A percentile compares a stretch with the other conserved stretches of the same genome.
These are phyloP conservation scores for Mycena alexandri DNA, from an alignment of 768 basidiomycete species.

Conservation along the genomic window DNA sequence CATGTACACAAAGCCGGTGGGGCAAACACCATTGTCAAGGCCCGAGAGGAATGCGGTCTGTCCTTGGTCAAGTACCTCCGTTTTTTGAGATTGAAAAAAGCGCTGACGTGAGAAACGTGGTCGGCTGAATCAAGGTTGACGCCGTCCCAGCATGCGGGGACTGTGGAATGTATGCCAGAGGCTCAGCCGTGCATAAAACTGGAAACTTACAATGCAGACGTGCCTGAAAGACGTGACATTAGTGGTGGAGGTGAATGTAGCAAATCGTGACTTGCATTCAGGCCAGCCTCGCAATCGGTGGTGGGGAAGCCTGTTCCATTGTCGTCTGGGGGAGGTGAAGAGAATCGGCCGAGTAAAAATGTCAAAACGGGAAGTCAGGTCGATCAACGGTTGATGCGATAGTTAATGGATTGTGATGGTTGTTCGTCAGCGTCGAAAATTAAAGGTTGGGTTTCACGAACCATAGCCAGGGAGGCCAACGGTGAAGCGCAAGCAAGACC, in stretches of 20 bases:
- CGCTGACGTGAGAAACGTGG: slow-evolving; percentile 52
- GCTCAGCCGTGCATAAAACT: too few species aligned
- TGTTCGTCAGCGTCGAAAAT: too few species aligned
- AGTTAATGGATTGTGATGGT: too few species aligned
- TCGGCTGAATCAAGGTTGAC: slow-evolving; percentile 57
- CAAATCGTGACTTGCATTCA: slow-evolving; percentile 40
- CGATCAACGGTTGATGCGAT: too few species aligned
- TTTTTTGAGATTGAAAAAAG: too few species aligned
- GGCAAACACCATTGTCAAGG: slow-evolving; percentile 47
- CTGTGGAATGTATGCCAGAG: neutral
- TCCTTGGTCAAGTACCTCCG: too few species aligned
- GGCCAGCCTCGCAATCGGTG: slow-evolving; percentile 56
- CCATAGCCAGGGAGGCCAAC: slow-evolving; percentile 4
- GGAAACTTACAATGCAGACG: slow-evolving; percentile 45
- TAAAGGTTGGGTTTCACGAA: too few species aligned
- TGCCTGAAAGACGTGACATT: too few species aligned
- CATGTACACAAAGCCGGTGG: slow-evolving; percentile 52
- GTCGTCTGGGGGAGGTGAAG: neutral
- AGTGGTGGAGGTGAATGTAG: neutral
- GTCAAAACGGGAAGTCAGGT: too few species aligned
- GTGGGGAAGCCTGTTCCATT: slow-evolving; percentile 54
- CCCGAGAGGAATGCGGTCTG: slow-evolving; percentile 17
- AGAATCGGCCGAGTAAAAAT: too few species aligned
- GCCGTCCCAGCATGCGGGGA: slow-evolving; percentile 55
- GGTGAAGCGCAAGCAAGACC: slow-evolving; percentile 55